Conservation (phyloP, 441 rosid genomes). For the Arabidopsis hybrid region DNA sequence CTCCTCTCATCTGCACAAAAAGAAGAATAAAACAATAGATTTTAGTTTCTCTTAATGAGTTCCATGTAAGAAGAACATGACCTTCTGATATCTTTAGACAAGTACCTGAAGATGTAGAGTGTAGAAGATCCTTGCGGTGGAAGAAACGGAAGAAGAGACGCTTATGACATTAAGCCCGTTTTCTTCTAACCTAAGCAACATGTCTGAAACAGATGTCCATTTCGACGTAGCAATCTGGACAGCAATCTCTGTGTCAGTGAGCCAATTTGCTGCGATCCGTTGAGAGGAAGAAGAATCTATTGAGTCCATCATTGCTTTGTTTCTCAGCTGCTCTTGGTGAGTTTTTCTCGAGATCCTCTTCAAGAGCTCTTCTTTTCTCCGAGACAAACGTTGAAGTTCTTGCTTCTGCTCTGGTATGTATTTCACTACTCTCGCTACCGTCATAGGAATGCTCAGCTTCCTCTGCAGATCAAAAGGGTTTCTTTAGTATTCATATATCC, state of each 20-base stretch:
- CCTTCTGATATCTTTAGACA: neutral
- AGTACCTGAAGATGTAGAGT: constrained; percentile 45
- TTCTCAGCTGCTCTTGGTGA: constrained; percentile 25
- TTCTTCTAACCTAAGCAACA: constrained; percentile 42
- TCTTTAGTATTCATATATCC: neutral
- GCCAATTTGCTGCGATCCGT: constrained; percentile 28
- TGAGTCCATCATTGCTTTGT: constrained; percentile 19
- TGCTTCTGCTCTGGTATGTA: constrained; percentile 69
- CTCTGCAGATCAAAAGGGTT: constrained; percentile 45
- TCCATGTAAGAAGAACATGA: neutral
- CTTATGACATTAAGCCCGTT: constrained; percentile 36
- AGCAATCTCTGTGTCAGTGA: constrained; percentile 43
- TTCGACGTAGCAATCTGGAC: constrained; percentile 35
- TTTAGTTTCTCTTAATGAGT: constrained; percentile 12
- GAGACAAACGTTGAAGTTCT: constrained; percentile 50
- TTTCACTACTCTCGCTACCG: constrained; percentile 55
- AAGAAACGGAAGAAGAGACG: constrained; percentile 42
- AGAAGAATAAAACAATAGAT: neutral
- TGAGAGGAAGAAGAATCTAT: constrained; percentile 19
- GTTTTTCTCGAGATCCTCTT: constrained; percentile 34
- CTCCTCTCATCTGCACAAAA: constrained; percentile 28
- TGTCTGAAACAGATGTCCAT: constrained; percentile 30
- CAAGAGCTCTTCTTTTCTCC: constrained; percentile 53
- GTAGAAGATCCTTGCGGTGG: constrained; percentile 37
- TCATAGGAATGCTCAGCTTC: constrained; percentile 67